A percentile compares a stretch with the other conserved stretches of the same genome.
Conservation (phyloP, 1,284 basidiomycete genomes). For the Macrocystidia cucumis region DNA sequence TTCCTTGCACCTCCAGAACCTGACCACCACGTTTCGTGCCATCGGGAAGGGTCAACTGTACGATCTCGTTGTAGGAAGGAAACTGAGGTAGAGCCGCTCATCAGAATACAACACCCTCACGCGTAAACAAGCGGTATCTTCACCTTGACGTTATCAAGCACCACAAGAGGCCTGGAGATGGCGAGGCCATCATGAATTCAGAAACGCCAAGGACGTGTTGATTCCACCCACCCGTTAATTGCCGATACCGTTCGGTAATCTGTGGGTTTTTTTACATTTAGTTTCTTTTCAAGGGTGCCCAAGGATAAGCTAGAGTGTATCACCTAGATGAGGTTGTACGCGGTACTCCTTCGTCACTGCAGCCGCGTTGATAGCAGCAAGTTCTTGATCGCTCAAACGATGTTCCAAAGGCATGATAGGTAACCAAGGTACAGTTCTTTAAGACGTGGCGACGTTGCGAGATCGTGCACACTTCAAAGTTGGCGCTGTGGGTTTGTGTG, state of each 20-base stretch:
- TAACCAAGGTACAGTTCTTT: too few species aligned
- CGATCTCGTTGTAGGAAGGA: constrained; percentile 99
- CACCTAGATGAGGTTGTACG: constrained; percentile 88
- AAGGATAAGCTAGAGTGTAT: constrained; percentile 18
- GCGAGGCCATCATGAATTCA: constrained; percentile 8
- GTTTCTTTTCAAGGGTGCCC: constrained; percentile 1
- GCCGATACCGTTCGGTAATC: constrained; percentile 96
- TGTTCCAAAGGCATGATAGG: constrained; percentile 41
- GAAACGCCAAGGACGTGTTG: constrained; percentile 8
- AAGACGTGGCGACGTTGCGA: too few species aligned
- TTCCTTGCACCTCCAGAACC: constrained; percentile 96
- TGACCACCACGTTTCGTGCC: constrained; percentile 94
- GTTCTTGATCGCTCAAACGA: constrained; percentile 64
- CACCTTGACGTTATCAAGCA: constrained; percentile 98
- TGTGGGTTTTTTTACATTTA: constrained; percentile 20
- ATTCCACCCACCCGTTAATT: constrained; percentile 78
- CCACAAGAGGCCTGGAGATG: constrained; percentile 74
- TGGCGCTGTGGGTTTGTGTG: too few species aligned
- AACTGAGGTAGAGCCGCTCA: constrained; percentile 47
- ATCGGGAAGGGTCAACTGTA: constrained; percentile 93
- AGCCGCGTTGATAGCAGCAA: constrained; percentile 80
- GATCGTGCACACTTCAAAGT: too few species aligned
- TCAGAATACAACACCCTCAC: constrained; percentile 7
- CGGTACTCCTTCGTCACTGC: constrained; percentile 81
- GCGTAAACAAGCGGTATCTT: constrained; percentile 12